phyloP scores from a whole-genome alignment of 495 filamentous ascomycete genomes.

The Penicillium nucicola region DNA sequence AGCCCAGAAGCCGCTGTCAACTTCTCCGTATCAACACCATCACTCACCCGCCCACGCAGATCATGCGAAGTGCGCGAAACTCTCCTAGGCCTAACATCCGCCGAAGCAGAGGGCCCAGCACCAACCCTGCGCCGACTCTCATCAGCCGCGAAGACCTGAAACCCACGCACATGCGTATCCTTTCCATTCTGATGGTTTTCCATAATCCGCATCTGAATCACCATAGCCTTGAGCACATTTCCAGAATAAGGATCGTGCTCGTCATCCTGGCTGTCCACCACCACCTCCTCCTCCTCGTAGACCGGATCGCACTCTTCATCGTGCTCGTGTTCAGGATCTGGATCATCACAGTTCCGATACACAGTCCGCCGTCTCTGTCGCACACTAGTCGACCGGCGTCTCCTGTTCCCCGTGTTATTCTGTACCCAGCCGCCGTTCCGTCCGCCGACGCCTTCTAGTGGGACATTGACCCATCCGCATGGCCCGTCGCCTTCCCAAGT shows the following conservation, averaged over 20 bases:
- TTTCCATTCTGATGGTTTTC: constrained; percentile 99
- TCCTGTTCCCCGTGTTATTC: constrained; percentile 6
- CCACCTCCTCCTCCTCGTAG: constrained; percentile 2
- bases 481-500: constrained; percentile 74
- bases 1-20: constrained; percentile 27
- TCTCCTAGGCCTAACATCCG: constrained; percentile 28
- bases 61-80: constrained; percentile 26
- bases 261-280: constrained; percentile 6
- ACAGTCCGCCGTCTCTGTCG: constrained; percentile 5
- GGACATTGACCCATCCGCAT: constrained; percentile 85
- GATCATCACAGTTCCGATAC: neutral
- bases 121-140: constrained; percentile 35
- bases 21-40: constrained; percentile 23
- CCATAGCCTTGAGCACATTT: constrained; percentile 75
- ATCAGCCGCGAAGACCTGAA: constrained; percentile 87
- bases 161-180: constrained; percentile 90
- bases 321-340: neutral
- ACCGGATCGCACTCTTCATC: constrained; percentile 3
- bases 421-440: constrained; percentile 40
- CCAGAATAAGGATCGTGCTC: constrained; percentile 50
- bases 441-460: constrained; percentile 62
- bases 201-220: constrained; percentile 80
- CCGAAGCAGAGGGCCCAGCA: constrained; percentile 38
- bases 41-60: constrained; percentile 18
- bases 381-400: constrained; percentile 8